A percentile compares a stretch with the other conserved stretches of the same genome.
Conservation (phyloP, 768 basidiomycete genomes). For the Tricholoma furcatifolium region DNA sequence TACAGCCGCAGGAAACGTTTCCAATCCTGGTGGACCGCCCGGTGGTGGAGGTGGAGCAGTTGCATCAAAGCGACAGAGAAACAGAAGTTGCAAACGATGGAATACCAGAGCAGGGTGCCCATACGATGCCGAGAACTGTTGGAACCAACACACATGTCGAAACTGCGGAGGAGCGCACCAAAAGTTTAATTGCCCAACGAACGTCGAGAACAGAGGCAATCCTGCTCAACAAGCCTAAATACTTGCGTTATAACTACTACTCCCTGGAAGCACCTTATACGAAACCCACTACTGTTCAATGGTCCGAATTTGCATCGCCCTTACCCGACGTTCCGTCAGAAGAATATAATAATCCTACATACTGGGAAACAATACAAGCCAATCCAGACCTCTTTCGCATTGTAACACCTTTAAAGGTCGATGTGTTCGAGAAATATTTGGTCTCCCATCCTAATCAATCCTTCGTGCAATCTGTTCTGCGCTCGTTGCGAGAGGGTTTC, state of each 20-base stretch:
- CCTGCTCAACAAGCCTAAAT: conserved; percentile 5
- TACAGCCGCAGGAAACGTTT: no score
- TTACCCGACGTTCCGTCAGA: no score
- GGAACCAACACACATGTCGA: conserved; percentile 26
- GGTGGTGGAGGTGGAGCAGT: no score
- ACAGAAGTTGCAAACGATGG: no score
- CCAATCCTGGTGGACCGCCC: no score
- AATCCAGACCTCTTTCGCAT: no score
- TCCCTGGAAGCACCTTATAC: background rate
- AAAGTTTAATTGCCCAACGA: no score
- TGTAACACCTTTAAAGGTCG: background rate
- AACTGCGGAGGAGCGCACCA: no score
- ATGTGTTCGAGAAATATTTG: background rate
- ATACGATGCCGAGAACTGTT: conserved; percentile 3
- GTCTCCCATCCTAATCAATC: background rate
- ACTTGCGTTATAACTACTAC: no score
- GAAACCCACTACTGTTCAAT: background rate
- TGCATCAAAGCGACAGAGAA: no score
- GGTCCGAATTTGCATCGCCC: conserved; percentile 15
- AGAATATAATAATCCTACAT: background rate
- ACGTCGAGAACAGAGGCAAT: conserved; percentile 5
- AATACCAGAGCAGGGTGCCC: no score
- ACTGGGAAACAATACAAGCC: background rate
- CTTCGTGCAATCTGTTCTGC: background rate
- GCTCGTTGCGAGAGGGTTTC: no score